Evolutionary conservation across 2,329 filamentous ascomycete genomes (phyloP), one percentile per base, ranked within the genome.

Genomic region (Domatiomyces catenatus): DNA sequence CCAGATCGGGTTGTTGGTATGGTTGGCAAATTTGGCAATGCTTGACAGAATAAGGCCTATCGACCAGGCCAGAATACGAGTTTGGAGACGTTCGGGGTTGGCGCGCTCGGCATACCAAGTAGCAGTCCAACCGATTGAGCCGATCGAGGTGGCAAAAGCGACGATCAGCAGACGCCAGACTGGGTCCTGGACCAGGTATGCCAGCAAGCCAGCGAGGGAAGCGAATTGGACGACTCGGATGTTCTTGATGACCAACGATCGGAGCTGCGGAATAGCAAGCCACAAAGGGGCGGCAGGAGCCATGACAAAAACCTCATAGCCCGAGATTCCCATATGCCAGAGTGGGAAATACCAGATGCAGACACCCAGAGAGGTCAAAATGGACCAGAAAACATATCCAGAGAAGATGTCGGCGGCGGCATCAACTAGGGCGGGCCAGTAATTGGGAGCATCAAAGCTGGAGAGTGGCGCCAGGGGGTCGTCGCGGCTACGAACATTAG

Each of bases 251-350:
- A 86, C 75, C 15, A 86, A 65, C 42, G 75, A 76, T 53, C 87
- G 83, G 17, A 95, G 53, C 1, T 81, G 72, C 46, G 75, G 75
- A 55, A 88, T 82, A 19, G 75, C 80, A 44, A 98, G 79, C 18
- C 96, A 66, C 42, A 89, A 73, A 0, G 92, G 92, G 3, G 89
- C 85, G 48, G 90, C 67, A 2, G 86, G 90, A 47, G 77, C 79
- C 80, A 96, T 83, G 62, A 98, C 82, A 58, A 94, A 75, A 44
- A 81, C 83, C 69, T 98, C 92, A 63, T 92, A 98, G 55, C 92
- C 92, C 3, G 90, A 96, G 54, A 98, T 93, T 24, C 92, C 92
- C 92, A 98, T 98, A 66, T 95, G 81, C 92, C 92, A 98, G 8
- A 98, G 77, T 12, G 92, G 92, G 65, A 98, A 98, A 67, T 93